Base-by-base conservation (phyloP, 176 grass and related monocot species). In the Elaeis guineensis region DNA sequence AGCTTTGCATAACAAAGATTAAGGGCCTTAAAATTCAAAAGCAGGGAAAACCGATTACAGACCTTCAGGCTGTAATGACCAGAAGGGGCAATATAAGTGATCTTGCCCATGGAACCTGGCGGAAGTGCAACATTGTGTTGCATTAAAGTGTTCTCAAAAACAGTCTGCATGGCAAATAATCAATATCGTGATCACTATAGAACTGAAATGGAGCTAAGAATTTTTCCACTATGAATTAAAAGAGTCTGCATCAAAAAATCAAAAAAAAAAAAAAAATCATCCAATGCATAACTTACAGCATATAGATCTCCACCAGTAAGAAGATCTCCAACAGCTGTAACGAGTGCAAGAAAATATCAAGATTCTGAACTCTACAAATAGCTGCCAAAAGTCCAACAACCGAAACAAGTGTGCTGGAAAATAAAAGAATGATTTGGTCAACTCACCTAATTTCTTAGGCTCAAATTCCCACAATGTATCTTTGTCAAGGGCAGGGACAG, bases 401-500 rank as follows among this genome's bases (percentile, higher is more conserved):
- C 86, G 65, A 77, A 82, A 95, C 26, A 77, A 73, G 60, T 26
- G 18, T 63, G 16, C 3, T 32, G 9, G 11, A 44, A 11, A 44
- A 44, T 11, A 44, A 44, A 44, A 3, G 35, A 9, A 14, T 14
- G 11, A 44, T 11, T 44, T 11, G 11, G 35, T 12, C 17, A 55
- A 59, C 62, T 75, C 79, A 83, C 87, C 83, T 74, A 86, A 56
- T 61, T 86, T 89, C 24, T 69, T 79, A 57, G 87, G 87, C 55
- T 86, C 22, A 26, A 91, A 91, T 75, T 91, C 83, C 88, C 83
- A 91, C 59, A 83, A 24, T 24, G 25, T 35, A 75, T 91, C 88
- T 78, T 91, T 91, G 76, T 86, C 90, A 66, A 95, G 85, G 54
- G 90, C 90, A 78, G 85, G 85, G 39, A 91, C 83, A 52, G 88